A percentile compares a stretch with the other conserved stretches of the same genome.
phyloP scores from a whole-genome alignment of 2,329 filamentous ascomycete genomes.

The Leptographium radiaticola region DNA sequence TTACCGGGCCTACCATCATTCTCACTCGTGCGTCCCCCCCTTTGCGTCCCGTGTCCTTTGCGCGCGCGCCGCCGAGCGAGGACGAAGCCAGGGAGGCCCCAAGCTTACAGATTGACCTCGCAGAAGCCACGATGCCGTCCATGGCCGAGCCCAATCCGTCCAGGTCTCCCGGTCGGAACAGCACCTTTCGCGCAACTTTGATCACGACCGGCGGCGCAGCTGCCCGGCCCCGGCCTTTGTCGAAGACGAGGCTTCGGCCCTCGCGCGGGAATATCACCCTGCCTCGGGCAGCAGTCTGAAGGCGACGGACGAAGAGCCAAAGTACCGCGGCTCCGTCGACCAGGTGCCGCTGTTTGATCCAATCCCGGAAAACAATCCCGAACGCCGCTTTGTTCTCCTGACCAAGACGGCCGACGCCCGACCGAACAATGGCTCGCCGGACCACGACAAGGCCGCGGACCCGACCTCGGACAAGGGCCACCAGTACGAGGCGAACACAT shows the following conservation, averaged over 20 bases:
- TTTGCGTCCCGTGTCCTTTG: too few species aligned
- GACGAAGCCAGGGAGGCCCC: not conserved
- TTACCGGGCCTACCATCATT: not conserved
- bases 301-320: slow-evolving; percentile 38
- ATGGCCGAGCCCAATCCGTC: slow-evolving; percentile 5
- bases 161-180: not conserved
- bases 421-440: not conserved
- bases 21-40: not conserved
- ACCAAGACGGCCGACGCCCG: slow-evolving; percentile 16
- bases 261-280: slow-evolving; percentile 46
- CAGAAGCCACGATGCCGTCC: not conserved
- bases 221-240: slow-evolving; percentile 51
- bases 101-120: not conserved
- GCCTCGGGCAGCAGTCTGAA: slow-evolving; percentile 21
- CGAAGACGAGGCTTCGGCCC: slow-evolving; percentile 53
- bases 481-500: slow-evolving; percentile 28
- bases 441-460: too few species aligned
- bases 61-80: too few species aligned
- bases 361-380: slow-evolving; percentile 44
- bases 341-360: slow-evolving; percentile 56
- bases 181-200: not conserved
- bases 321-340: slow-evolving; percentile 50
- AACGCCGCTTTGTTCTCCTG: slow-evolving; percentile 53
- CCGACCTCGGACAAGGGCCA: not conserved
- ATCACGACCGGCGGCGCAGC: slow-evolving; percentile 3